These are phyloP conservation scores for Kingdonia uniflora DNA, from an alignment of 164 flowering plant species.

Conservation along the genomic window DNA sequence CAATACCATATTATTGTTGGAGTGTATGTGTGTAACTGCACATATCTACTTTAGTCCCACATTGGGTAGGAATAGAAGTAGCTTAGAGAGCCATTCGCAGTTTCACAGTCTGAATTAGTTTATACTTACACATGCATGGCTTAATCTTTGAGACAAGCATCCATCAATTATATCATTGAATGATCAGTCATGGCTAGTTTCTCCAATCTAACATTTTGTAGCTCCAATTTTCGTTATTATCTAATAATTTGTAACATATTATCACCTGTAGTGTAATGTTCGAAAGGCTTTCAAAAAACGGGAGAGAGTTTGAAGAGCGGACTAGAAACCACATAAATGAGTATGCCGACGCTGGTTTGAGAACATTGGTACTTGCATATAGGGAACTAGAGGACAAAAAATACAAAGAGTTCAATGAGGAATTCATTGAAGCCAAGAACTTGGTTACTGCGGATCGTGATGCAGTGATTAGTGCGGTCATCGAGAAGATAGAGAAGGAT, in stretches of 20 bases:
- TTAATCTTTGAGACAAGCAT: too few relatives aligned
- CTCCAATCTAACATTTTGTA: too few relatives aligned
- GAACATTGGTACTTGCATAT: constrained; percentile 69
- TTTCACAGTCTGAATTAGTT: too few relatives aligned
- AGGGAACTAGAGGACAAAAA: constrained; percentile 62
- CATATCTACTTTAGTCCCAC: too few relatives aligned
- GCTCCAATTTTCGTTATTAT: background rate
- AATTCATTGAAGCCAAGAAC: constrained; percentile 51
- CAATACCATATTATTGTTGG: too few relatives aligned
- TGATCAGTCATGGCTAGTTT: too few relatives aligned
- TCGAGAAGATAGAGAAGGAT: constrained; percentile 63
- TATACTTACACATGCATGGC: too few relatives aligned
- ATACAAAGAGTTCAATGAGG: constrained; percentile 45
- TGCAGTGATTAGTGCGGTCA: constrained; percentile 43
- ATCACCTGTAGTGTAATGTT: constrained; percentile 55
- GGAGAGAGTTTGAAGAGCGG: constrained; percentile 32
- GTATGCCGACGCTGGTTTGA: constrained; percentile 73
- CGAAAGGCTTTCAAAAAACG: constrained; percentile 53
- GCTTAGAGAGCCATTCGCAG: too few relatives aligned
- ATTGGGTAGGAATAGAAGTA: too few relatives aligned
- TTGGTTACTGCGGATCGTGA: constrained; percentile 60
- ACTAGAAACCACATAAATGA: constrained; percentile 52
- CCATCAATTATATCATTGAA: too few relatives aligned
- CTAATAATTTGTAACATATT: background rate
- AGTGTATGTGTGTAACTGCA: too few relatives aligned